A percentile compares a stretch with the other conserved stretches of the same genome.
These are phyloP conservation scores for Candida michaelii DNA, from an alignment of 805 yeast species.

Conservation along the genomic window DNA sequence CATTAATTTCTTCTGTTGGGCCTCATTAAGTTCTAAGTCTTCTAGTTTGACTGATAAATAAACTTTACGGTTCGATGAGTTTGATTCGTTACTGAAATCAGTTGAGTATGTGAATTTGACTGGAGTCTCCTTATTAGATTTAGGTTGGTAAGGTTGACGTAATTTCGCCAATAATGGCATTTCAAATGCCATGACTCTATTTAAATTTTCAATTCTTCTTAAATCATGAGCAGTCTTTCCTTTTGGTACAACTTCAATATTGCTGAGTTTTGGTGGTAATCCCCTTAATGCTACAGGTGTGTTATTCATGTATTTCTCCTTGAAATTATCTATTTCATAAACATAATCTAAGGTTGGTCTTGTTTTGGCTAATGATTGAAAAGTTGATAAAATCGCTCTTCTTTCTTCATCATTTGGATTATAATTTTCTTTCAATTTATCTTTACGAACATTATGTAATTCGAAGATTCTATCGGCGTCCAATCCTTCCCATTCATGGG, in stretches of 20 bases:
- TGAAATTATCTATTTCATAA: slow-evolving; percentile 43
- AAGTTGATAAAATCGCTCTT: slow-evolving; percentile 41
- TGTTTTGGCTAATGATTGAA: slow-evolving; percentile 28
- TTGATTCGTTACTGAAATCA: slow-evolving; percentile 74
- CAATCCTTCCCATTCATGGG: slow-evolving; percentile 69
- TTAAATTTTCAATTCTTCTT: slow-evolving; percentile 72
- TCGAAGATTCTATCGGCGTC: slow-evolving; percentile 63
- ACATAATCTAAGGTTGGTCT: slow-evolving; percentile 38
- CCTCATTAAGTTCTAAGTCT: slow-evolving; percentile 52
- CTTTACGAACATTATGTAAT: slow-evolving; percentile 59
- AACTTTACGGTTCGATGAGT: slow-evolving; percentile 65
- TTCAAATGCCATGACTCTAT: slow-evolving; percentile 87
- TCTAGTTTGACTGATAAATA: slow-evolving; percentile 52
- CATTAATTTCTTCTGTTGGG: slow-evolving; percentile 70
- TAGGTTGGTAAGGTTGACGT: slow-evolving; percentile 65
- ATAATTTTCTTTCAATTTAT: slow-evolving; percentile 41
- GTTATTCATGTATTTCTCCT: slow-evolving; percentile 42
- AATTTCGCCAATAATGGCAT: slow-evolving; percentile 79
- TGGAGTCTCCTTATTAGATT: slow-evolving; percentile 45
- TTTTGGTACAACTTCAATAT: slow-evolving; percentile 32
- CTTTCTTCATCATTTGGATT: slow-evolving; percentile 64
- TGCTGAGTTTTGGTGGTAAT: slow-evolving; percentile 37
- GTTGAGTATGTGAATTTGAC: slow-evolving; percentile 65
- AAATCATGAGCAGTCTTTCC: slow-evolving; percentile 47
- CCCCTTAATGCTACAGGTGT: slow-evolving; percentile 37